Evolutionary conservation across 352 stramenopile species (phyloP), one percentile per base, ranked within the genome.

Genomic region (Albugo candida): DNA sequence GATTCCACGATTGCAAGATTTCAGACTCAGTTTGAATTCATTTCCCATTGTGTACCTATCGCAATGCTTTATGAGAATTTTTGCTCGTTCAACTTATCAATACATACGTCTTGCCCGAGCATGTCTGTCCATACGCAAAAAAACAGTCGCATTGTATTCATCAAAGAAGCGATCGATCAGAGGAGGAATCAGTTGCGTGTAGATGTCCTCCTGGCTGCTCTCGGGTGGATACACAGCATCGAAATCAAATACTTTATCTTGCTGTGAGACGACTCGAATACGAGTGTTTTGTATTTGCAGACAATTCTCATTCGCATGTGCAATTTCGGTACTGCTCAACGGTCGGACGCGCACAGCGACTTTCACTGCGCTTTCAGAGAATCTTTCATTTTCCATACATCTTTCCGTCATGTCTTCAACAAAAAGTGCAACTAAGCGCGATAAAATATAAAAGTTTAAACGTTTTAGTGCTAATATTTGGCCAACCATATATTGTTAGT

Each of bases 41-140:
- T 84, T 91, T 44, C 91, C 92, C 89, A 97, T 97, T 0, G 93
- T 97, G 24, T 31, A 31, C 8, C 24, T 31, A 31, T 31, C 24
- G 24, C 24, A 31, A 31, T 31, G 24, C 24, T 31, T 31, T 3
- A 8, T 31, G 3, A 31, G 24, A 31, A 31, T 31, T 10, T 3
- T 31, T 31, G 8, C 8, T 31, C 8, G 24, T 31, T 31, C 24
- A 10, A 31, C 24, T n/a, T n/a, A 31, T 31, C 24, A 31, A 31
- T 31, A 8, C 24, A 45, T 42, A 82, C 53, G 76, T 86, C 50
- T 88, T 88, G 18, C 76, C 73, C 0, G 73, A 84, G 21, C 88
- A 84, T 1, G 89, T 97, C 61, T 97, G 89, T 5, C 92, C 89
- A 59, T 97, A 97, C 2, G 92, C 88, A 45, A 97, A 45, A 97